Conservation (phyloP, 805 yeast species). For the Lachancea nothofagi region DNA sequence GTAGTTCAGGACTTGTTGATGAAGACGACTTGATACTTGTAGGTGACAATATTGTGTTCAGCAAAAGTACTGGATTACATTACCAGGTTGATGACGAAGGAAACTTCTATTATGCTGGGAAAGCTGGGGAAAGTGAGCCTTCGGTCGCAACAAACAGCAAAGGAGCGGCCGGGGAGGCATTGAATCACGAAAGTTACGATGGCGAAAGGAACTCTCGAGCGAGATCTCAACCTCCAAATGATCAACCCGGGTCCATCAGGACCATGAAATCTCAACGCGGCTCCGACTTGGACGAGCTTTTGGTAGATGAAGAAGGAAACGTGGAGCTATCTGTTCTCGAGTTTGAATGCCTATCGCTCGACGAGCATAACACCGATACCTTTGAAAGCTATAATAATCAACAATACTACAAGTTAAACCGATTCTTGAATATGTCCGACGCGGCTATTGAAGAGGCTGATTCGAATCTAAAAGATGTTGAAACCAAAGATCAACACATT, state of each 20-base stretch:
- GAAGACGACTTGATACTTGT: conserved; percentile 16
- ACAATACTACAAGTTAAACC: conserved; percentile 16
- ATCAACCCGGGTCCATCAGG: neutral
- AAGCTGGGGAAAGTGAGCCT: neutral
- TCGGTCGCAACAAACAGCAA: neutral
- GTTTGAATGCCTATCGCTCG: conserved; percentile 5
- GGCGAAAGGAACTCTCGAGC: neutral
- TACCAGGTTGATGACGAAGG: conserved; percentile 24
- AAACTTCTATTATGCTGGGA: conserved; percentile 22
- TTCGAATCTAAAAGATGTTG: neutral
- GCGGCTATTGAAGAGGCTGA: neutral
- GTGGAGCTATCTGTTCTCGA: conserved; percentile 10
- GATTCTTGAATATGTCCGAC: neutral
- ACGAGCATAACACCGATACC: conserved; percentile 13
- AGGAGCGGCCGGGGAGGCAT: too few relatives aligned
- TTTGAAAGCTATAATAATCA: conserved; percentile 21
- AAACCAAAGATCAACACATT: neutral
- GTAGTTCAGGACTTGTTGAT: conserved; percentile 5
- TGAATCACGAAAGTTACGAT: too few relatives aligned
- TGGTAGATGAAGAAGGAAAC: conserved; percentile 23
- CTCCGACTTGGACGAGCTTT: conserved; percentile 15
- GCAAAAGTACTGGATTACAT: conserved; percentile 19
- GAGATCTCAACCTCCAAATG: neutral
- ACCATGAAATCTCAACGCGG: conserved; percentile 10
- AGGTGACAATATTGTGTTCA: conserved; percentile 19